Percentiles rank a stretch among this genome's conserved stretches.
phyloP scores from a whole-genome alignment of 2,329 filamentous ascomycete genomes.

The Elsinoe perseae region DNA sequence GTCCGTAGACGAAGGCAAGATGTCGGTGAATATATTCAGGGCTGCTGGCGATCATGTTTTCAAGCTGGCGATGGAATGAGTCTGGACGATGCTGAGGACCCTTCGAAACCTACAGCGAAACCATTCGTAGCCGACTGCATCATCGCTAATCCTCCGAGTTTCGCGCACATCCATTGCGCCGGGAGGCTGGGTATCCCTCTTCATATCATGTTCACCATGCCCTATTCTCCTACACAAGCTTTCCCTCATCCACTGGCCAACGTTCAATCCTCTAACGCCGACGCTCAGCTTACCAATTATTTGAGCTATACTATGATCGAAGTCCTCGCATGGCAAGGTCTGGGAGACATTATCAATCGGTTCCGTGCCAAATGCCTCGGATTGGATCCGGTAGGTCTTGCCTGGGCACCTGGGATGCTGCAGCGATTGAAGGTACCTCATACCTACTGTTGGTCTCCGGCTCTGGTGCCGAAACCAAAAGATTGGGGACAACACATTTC shows the following conservation, averaged over 20 bases:
- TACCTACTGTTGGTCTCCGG: constrained; percentile 87
- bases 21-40: constrained; percentile 71
- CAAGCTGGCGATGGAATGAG: constrained; percentile 63
- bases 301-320: constrained; percentile 78
- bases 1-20: constrained; percentile 65
- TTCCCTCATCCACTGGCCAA: constrained; percentile 85
- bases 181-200: constrained; percentile 67
- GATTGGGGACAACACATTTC: constrained; percentile 68
- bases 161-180: constrained; percentile 67
- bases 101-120: constrained; percentile 21
- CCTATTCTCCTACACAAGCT: constrained; percentile 76
- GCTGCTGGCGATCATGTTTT: constrained; percentile 80
- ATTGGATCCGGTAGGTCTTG: constrained; percentile 66
- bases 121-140: constrained; percentile 81
- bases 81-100: constrained; percentile 41
- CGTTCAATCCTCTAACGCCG: constrained; percentile 66
- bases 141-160: constrained; percentile 70
- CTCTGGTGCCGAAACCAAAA: constrained; percentile 67
- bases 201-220: constrained; percentile 94
- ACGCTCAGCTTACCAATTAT: constrained; percentile 70
- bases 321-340: constrained; percentile 86
- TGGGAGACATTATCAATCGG: constrained; percentile 84
- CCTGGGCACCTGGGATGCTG: constrained; percentile 75
- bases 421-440: constrained; percentile 69
- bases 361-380: constrained; percentile 70